Percentiles rank a stretch among this genome's conserved stretches.
Conservation (phyloP, 2,329 filamentous ascomycete genomes). For the Grosmannia penicillata region DNA sequence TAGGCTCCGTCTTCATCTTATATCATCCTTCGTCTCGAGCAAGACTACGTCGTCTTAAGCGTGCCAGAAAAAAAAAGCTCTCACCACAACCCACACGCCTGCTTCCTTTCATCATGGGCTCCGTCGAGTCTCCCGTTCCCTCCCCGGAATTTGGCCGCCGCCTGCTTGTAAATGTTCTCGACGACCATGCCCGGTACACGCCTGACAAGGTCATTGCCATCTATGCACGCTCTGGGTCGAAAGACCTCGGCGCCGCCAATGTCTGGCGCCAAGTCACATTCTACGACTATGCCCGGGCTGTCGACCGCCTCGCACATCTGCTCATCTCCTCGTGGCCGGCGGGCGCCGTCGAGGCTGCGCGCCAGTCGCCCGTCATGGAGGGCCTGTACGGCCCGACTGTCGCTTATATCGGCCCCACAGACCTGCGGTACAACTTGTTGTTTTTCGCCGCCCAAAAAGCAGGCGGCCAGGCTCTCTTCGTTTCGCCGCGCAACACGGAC, state of each 20-base stretch:
- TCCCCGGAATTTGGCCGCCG: slow-evolving; percentile 1
- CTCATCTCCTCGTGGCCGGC: not conserved
- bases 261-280: slow-evolving; percentile 1
- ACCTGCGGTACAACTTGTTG: slow-evolving; percentile 15
- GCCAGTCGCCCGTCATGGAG: not conserved
- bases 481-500: slow-evolving; percentile 27
- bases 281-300: slow-evolving; percentile 5
- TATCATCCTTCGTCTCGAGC: too few species aligned
- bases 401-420: slow-evolving; percentile 27
- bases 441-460: slow-evolving; percentile 17
- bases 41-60: too few species aligned
- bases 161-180: slow-evolving; percentile 5
- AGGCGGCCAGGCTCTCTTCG: slow-evolving; percentile 14
- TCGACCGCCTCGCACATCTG: slow-evolving; percentile 6
- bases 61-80: too few species aligned
- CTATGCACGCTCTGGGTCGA: not conserved
- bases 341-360: not conserved
- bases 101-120: too few species aligned
- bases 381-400: slow-evolving; percentile 19
- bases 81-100: too few species aligned
- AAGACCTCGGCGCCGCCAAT: not conserved
- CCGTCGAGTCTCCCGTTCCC: too few species aligned
- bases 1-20: too few species aligned
- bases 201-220: slow-evolving; percentile 1
- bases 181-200: slow-evolving; percentile 2